Evolutionary conservation across 768 basidiomycete species (phyloP), one percentile per base, ranked within the genome.

Genomic region (Hericium rajendrae): DNA sequence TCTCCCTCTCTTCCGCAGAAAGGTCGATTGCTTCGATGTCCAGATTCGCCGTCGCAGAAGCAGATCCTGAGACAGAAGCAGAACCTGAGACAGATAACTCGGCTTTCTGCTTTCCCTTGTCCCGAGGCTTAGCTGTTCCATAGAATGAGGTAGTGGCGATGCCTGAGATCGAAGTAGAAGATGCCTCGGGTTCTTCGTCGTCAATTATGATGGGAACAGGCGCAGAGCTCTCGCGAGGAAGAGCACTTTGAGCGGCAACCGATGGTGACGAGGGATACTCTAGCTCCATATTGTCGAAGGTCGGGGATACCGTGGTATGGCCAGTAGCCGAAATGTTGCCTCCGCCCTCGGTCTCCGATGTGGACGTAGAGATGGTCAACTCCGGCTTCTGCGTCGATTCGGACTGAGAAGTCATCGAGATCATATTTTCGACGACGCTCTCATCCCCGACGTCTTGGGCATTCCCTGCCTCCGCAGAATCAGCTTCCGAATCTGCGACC

Each of bases 361-460:
- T 16, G 43, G 43, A n/a, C 43, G 20, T 46, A 32, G 32, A 32
- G 18, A 48, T 11, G 10, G 22, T 48, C 46, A 9, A n/a, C 18
- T 24, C n/a, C 22, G 50, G 50, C 26, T 51, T 16, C 16, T 26
- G n/a, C 12, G 50, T 9, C 3, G 5, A 16, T 13, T 51, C 26
- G 12, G 15, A 37, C 28, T 51, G 20, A 9, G 22, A 11, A 37
- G 24, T n/a, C 9, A 57, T 41, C 55, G 53, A 48, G n/a, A 64
- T 55, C 59, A 64, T 55, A 15, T 37, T 48, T 38, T 62, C 62
- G 12, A 64, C 62, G 18, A 20, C 55, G 18, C 32, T 54, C 50
- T 64, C 63, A 13, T 57, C 53, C 37, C 40, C 59, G 37, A 64
- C 53, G 11, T 37, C 51, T 41, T 62, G 59, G 9, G 63, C 62